A percentile compares a stretch with the other conserved stretches of the same genome.
Conservation (phyloP, 805 yeast species). For the Komagataella populi region DNA sequence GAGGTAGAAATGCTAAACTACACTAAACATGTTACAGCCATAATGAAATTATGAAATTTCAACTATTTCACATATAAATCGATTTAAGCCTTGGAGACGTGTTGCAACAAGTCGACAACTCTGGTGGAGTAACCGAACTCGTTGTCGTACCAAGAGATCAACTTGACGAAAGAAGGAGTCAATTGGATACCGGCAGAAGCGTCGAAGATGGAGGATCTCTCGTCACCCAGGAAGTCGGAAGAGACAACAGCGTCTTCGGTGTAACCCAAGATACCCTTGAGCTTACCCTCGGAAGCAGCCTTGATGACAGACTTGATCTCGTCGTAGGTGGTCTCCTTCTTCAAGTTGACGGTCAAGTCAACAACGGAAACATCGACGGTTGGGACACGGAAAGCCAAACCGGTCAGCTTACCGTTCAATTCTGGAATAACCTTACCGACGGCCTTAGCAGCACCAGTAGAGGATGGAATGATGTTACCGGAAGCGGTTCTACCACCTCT, state of each 20-base stretch:
- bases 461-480: conserved; percentile 89
- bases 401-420: conserved; percentile 86
- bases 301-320: conserved; percentile 69
- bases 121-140: conserved; percentile 95
- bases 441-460: conserved; percentile 97
- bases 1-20: too few relatives aligned
- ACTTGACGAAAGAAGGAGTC: conserved; percentile 81
- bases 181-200: conserved; percentile 83
- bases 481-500: conserved; percentile 97
- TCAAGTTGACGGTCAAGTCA: conserved; percentile 77
- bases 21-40: neutral
- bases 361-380: conserved; percentile 90
- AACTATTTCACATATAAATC: neutral
- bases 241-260: conserved; percentile 90
- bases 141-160: conserved; percentile 91
- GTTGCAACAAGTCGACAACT: conserved; percentile 81
- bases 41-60: neutral
- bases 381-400: conserved; percentile 90
- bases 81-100: conserved; percentile 46
- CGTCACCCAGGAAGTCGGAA: conserved; percentile 74
- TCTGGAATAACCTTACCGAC: conserved; percentile 91
- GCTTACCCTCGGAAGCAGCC: conserved; percentile 63
- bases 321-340: conserved; percentile 66
- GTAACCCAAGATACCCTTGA: conserved; percentile 79
- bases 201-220: conserved; percentile 81